Conservation (phyloP, 2,329 filamentous ascomycete genomes). For the Epichloe bromicola region DNA sequence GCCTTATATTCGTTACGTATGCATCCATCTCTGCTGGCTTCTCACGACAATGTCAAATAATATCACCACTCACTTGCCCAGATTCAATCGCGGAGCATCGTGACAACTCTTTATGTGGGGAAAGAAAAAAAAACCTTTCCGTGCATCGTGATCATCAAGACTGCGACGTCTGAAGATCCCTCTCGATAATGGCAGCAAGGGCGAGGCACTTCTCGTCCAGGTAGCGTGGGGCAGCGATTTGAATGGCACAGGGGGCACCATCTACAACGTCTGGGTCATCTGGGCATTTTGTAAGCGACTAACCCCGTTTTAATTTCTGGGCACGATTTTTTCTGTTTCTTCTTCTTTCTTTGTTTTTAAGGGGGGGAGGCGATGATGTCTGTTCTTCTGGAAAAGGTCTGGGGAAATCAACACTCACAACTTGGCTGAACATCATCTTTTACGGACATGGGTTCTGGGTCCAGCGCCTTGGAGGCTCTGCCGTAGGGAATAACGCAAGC, state of each 20-base stretch:
- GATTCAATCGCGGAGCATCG: too few species aligned
- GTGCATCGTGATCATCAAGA: not conserved
- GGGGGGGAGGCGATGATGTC: too few species aligned
- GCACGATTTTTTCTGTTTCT: too few species aligned
- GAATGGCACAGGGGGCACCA: slow-evolving; percentile 31
- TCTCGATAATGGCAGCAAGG: slow-evolving; percentile 1
- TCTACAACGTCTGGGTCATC: slow-evolving; percentile 27
- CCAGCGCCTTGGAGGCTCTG: slow-evolving; percentile 16
- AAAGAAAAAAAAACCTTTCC: too few species aligned
- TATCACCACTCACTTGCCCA: too few species aligned
- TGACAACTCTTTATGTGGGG: too few species aligned
- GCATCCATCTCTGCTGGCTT: too few species aligned
- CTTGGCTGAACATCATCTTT: slow-evolving; percentile 2
- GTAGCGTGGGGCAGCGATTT: slow-evolving; percentile 31
- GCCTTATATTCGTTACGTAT: too few species aligned
- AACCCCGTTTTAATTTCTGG: not conserved
- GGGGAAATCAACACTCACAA: not conserved
- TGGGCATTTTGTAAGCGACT: slow-evolving; percentile 10
- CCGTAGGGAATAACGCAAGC: slow-evolving; percentile 34
- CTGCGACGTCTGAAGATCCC: not conserved
- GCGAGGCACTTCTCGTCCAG: slow-evolving; percentile 33
- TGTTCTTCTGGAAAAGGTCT: too few species aligned
- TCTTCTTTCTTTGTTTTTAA: too few species aligned
- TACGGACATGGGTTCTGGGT: slow-evolving; percentile 2
- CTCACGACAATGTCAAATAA: too few species aligned